Conservation (phyloP, 345 rosid genomes). For the Sonneratia alba region DNA sequence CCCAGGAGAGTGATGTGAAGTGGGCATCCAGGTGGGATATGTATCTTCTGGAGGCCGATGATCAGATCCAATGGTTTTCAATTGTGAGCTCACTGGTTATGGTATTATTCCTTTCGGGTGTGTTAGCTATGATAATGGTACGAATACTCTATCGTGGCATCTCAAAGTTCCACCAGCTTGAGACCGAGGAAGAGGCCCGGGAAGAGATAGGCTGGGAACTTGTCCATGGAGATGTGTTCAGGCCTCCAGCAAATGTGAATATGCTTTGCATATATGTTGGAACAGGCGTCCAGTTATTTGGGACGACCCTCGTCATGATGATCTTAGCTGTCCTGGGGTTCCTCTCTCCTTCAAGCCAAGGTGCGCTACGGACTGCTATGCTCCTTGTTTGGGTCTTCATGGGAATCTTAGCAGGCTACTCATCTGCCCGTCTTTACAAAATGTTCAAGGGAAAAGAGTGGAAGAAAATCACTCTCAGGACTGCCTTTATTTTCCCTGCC, state of each 20-base stretch:
- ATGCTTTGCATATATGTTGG: constrained; percentile 80
- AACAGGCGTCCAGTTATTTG: constrained; percentile 82
- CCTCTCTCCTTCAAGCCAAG: constrained; percentile 87
- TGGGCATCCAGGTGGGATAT: constrained; percentile 98
- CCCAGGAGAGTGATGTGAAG: constrained; percentile 80
- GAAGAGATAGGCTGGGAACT: constrained; percentile 96
- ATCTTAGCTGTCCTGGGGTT: constrained; percentile 84
- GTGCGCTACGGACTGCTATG: constrained; percentile 86
- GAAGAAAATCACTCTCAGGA: constrained; percentile 68
- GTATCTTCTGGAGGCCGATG: constrained; percentile 84
- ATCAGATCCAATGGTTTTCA: constrained; percentile 95
- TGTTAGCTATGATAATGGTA: constrained; percentile 97
- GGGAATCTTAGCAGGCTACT: constrained; percentile 80
- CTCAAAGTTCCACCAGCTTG: constrained; percentile 85
- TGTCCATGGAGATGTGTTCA: constrained; percentile 90
- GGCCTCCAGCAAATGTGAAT: constrained; percentile 63
- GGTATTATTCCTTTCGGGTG: constrained; percentile 90
- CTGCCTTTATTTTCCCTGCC: constrained; percentile 71
- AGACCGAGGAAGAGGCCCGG: constrained; percentile 87
- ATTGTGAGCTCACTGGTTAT: constrained; percentile 87
- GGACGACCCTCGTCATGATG: constrained; percentile 84
- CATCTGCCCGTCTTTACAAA: constrained; percentile 72
- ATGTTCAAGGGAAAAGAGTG: constrained; percentile 79
- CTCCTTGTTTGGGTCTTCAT: constrained; percentile 86
- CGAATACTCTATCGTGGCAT: constrained; percentile 84